Evolutionary conservation across 805 yeast species (phyloP).

Genomic region (Teunomyces lycoperdinae): DNA sequence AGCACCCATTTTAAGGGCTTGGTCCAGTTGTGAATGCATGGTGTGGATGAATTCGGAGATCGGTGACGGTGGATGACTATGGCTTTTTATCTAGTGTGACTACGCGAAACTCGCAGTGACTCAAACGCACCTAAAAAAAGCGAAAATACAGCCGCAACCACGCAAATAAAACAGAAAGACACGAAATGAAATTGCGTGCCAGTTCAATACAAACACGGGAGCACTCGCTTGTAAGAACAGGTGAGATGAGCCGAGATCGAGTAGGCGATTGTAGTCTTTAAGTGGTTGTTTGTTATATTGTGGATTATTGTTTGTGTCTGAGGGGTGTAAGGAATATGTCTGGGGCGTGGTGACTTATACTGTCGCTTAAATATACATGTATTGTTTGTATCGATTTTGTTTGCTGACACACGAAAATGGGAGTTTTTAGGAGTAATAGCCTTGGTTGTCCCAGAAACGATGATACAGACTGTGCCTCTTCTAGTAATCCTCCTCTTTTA

Average conservation of each 20-base stretch:
- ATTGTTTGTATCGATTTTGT: neutral
- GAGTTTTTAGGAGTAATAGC: no score
- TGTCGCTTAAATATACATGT: neutral
- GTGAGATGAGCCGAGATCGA: neutral
- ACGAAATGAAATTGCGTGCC: no score
- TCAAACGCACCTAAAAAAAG: neutral
- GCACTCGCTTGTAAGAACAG: neutral
- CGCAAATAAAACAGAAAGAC: neutral
- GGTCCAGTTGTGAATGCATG: constrained; percentile 3
- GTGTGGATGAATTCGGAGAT: constrained; percentile 1
- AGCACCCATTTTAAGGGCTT: neutral
- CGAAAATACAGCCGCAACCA: neutral
- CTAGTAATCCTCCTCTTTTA: neutral
- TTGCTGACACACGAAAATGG: no score
- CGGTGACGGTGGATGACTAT: neutral
- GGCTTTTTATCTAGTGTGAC: constrained; percentile 3
- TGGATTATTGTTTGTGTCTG: neutral
- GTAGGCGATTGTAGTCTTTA: no score
- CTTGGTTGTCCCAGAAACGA: neutral
- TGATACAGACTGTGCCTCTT: neutral
- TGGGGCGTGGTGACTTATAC: neutral
- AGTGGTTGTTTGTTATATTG: neutral
- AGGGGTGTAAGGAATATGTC: neutral
- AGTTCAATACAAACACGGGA: neutral
- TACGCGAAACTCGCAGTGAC: constrained; percentile 4